These are phyloP conservation scores for Edaphochlamys debaryana DNA, from an alignment of 139 green algal species.

Conservation along the genomic window DNA sequence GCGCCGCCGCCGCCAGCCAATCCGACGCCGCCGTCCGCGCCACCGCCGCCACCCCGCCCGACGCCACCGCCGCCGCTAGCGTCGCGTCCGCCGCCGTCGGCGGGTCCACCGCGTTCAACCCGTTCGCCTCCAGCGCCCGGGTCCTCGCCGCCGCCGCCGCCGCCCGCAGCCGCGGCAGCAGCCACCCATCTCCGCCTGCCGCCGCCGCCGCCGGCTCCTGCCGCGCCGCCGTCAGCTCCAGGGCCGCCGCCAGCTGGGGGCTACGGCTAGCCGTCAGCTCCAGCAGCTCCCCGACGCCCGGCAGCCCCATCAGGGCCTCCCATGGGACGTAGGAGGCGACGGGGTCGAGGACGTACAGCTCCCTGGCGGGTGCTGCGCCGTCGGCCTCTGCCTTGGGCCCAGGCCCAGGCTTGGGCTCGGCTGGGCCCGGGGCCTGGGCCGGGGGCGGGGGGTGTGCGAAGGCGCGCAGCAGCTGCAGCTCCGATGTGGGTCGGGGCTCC, in stretches of 20 bases:
- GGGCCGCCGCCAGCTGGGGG: background rate
- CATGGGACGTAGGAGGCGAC: background rate
- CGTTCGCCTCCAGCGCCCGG: background rate
- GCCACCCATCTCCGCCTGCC: background rate
- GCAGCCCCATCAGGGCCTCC: constrained; percentile 5
- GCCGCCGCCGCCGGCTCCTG: background rate
- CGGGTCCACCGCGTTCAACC: background rate
- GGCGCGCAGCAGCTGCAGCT: constrained; percentile 20
- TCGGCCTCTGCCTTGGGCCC: too few species aligned
- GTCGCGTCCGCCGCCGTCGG: background rate
- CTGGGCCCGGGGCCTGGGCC: too few species aligned
- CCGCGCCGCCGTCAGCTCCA: background rate
- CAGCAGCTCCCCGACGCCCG: background rate
- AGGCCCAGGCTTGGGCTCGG: background rate
- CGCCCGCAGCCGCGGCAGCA: constrained; percentile 14
- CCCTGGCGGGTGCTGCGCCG: background rate
- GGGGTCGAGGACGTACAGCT: too few species aligned
- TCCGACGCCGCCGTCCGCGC: constrained; percentile 23
- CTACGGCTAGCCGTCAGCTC: background rate
- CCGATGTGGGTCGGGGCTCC: background rate
- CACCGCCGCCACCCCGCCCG: background rate
- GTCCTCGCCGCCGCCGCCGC: constrained; percentile 3
- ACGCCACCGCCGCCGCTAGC: background rate
- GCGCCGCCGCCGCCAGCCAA: constrained; percentile 31
- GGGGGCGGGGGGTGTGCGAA: background rate